phyloP scores from a whole-genome alignment of 345 rosid genomes.

The Anastatica hierochuntica region DNA sequence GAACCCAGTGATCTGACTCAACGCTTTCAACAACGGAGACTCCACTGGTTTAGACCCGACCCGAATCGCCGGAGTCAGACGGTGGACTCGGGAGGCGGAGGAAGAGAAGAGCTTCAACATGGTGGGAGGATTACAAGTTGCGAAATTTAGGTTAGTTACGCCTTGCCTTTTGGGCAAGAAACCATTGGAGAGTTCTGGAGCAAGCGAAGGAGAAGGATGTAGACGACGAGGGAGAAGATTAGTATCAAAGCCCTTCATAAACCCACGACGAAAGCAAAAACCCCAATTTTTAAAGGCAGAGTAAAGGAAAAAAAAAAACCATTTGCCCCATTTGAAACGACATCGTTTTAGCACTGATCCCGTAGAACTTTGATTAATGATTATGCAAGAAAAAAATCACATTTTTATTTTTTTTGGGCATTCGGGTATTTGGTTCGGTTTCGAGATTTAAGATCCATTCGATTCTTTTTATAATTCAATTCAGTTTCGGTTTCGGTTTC shows the following conservation, averaged over 20 bases:
- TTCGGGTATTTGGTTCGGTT: too few species aligned
- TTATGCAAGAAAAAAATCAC: too few species aligned
- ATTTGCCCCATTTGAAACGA: not conserved
- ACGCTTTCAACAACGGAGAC: slow-evolving; percentile 33
- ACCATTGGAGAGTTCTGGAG: slow-evolving; percentile 19
- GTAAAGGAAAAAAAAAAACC: not conserved
- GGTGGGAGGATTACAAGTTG: slow-evolving; percentile 10
- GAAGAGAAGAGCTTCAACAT: slow-evolving; percentile 66
- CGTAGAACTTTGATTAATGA: too few species aligned
- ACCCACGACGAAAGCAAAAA: slow-evolving; percentile 33
- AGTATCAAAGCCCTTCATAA: slow-evolving; percentile 45
- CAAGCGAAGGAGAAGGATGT: slow-evolving; percentile 8
- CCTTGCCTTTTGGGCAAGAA: slow-evolving; percentile 16
- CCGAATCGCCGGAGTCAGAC: slow-evolving; percentile 30
- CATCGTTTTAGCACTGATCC: not conserved
- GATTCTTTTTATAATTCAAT: too few species aligned
- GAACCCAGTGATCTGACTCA: slow-evolving; percentile 39
- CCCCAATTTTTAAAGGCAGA: slow-evolving; percentile 4
- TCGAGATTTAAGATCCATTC: too few species aligned
- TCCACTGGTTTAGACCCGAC: slow-evolving; percentile 19
- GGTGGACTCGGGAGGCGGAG: slow-evolving; percentile 29
- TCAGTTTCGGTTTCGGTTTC: too few species aligned
- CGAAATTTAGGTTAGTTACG: not conserved
- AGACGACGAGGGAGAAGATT: slow-evolving; percentile 14
- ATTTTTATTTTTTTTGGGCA: too few species aligned